Evolutionary conservation across 2,329 filamentous ascomycete species (phyloP), one percentile per base, ranked within the genome.

Genomic region (Trichoderma sp.): DNA sequence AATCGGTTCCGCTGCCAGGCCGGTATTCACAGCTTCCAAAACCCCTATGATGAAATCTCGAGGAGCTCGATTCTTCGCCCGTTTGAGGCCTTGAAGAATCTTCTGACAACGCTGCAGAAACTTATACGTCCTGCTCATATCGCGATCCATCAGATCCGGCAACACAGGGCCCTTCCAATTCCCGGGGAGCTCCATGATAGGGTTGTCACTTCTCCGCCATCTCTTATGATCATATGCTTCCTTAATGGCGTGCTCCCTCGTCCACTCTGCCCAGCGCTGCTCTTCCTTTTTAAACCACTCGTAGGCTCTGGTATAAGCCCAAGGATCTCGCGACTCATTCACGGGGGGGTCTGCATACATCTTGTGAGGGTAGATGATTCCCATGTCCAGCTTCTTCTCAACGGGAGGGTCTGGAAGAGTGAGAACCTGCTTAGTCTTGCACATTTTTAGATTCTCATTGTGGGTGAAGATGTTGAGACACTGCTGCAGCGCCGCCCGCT

Each of bases 401-500:
- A 69, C 47, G 12, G 43, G 71, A 3, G 72, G 73, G 70, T 28
- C 74, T 3, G 83, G 82, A 0, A 85, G 76, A 7, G 82, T 75
- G 11, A 84, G 76, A 0, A 80, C 79, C 30, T 80, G 79, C 78
- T 81, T 83, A 3, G 80, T 77, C 3, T 78, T 81, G 71, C 80
- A 79, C 51, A 81, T 76, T 7, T 76, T 74, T 56, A 75, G 76
- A 70, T 84, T 84, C 76, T 84, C 84, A 5, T 70, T 47, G 70
- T 76, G 82, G 34, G 78, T 76, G 61, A 85, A 81, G 14, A 78
- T 73, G 53, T 81, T 80, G 36, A 87, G 78, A 21, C 79, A 80
- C 34, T 81, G 80, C 74, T 86, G 84, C 26, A 87, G 76, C 21
- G 81, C 85, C 8, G 84, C 85, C 58, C 86, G 82, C 56, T 82